Percentiles rank a stretch among this genome's conserved stretches.
Evolutionary conservation across 345 rosid species (phyloP).

Genomic region (Noccaea caerulescens): DNA sequence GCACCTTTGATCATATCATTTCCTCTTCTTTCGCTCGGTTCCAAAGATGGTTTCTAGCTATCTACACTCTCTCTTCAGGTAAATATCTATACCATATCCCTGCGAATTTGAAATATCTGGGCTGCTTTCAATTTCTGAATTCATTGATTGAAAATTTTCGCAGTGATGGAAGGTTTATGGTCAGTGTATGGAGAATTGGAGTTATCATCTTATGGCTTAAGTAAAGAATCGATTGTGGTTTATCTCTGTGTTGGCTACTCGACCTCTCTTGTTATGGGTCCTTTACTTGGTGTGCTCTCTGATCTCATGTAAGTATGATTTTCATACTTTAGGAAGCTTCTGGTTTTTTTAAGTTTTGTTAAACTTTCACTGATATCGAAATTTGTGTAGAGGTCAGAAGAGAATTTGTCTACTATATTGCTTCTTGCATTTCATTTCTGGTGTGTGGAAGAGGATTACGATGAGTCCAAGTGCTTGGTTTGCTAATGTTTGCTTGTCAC

Average conservation of each 20-base stretch:
- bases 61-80: conserved; percentile 87
- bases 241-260: conserved; percentile 63
- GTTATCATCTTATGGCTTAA: conserved; percentile 49
- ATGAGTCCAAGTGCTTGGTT: conserved; percentile 61
- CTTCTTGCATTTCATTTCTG: conserved; percentile 71
- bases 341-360: background rate
- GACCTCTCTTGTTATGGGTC: conserved; percentile 59
- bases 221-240: conserved; percentile 58
- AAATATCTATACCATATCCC: background rate
- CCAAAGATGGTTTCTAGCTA: conserved; percentile 67
- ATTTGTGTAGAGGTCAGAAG: conserved; percentile 72
- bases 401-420: conserved; percentile 71
- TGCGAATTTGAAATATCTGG: background rate
- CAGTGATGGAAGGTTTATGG: conserved; percentile 83
- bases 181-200: conserved; percentile 84
- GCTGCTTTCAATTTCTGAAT: background rate
- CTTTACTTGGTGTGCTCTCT: conserved; percentile 69
- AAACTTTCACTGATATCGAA: background rate
- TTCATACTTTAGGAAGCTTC: too few relatives aligned
- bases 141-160: background rate
- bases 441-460: conserved; percentile 72
- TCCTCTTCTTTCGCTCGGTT: conserved; percentile 58
- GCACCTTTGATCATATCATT: conserved; percentile 54
- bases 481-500: conserved; percentile 64
- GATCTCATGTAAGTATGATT: conserved; percentile 67